Evolutionary conservation across 2,329 filamentous ascomycete species (phyloP).

Genomic region (Emergomyces africanus): DNA sequence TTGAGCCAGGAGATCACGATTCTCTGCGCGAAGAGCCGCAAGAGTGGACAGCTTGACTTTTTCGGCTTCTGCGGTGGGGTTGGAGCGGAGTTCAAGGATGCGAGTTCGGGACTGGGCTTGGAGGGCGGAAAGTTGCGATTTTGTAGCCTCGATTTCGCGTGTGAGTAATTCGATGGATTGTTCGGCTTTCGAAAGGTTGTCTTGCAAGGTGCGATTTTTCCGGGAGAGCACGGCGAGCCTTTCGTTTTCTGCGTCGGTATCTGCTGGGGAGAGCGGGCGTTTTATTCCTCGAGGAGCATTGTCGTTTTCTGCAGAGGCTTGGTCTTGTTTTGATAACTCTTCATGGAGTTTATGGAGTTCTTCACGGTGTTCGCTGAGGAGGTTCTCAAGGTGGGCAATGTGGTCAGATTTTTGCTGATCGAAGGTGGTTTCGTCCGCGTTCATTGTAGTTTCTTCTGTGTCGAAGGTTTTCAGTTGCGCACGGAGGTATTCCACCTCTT

Average conservation of each 20-base stretch:
- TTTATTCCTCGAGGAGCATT: slow-evolving; percentile 44
- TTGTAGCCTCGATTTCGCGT: slow-evolving; percentile 59
- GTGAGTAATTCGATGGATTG: slow-evolving; percentile 58
- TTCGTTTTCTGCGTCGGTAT: slow-evolving; percentile 45
- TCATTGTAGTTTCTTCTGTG: slow-evolving; percentile 74
- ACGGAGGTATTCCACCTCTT: slow-evolving; percentile 88
- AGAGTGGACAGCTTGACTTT: slow-evolving; percentile 74
- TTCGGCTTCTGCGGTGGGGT: slow-evolving; percentile 78
- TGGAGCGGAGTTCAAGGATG: slow-evolving; percentile 75
- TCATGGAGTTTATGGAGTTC: slow-evolving; percentile 64
- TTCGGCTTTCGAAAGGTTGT: slow-evolving; percentile 57
- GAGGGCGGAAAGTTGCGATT: slow-evolving; percentile 57
- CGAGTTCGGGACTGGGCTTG: slow-evolving; percentile 62
- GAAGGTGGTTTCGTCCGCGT: slow-evolving; percentile 50
- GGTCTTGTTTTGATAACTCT: slow-evolving; percentile 58
- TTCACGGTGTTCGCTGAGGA: slow-evolving; percentile 73
- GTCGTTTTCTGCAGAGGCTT: slow-evolving; percentile 21
- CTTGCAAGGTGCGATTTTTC: slow-evolving; percentile 76
- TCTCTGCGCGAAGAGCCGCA: slow-evolving; percentile 65
- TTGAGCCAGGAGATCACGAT: slow-evolving; percentile 65
- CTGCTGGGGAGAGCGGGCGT: slow-evolving; percentile 47
- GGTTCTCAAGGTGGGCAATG: slow-evolving; percentile 68
- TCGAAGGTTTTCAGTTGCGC: slow-evolving; percentile 85
- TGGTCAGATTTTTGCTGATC: slow-evolving; percentile 63
- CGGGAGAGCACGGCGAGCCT: slow-evolving; percentile 72